These are phyloP conservation scores for Barbatosphaeria neglecta DNA, from an alignment of 495 filamentous ascomycete genomes.

Conservation along the genomic window DNA sequence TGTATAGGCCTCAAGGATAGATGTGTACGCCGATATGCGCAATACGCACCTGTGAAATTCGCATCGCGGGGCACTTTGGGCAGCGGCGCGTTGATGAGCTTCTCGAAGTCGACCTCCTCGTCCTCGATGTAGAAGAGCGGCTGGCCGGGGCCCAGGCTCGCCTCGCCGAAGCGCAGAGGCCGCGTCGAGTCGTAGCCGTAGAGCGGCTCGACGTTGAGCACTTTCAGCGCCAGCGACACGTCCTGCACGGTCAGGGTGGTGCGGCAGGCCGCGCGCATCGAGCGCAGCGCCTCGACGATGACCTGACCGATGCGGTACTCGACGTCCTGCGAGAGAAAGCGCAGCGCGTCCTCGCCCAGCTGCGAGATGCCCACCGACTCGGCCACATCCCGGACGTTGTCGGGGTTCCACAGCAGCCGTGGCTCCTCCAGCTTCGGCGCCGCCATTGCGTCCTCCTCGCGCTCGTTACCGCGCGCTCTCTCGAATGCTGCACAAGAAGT, in stretches of 20 bases:
- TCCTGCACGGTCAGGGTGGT: slow-evolving; percentile 78
- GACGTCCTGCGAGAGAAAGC: slow-evolving; percentile 80
- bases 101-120: slow-evolving; percentile 97
- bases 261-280: slow-evolving; percentile 81
- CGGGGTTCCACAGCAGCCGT: slow-evolving; percentile 76
- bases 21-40: background rate
- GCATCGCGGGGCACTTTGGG: slow-evolving; percentile 93
- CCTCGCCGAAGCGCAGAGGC: slow-evolving; percentile 83
- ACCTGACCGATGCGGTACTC: slow-evolving; percentile 90
- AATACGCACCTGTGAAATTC: slow-evolving; percentile 64
- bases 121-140: slow-evolving; percentile 96
- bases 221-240: slow-evolving; percentile 66
- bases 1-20: background rate
- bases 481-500: too few relatives aligned
- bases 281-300: slow-evolving; percentile 82
- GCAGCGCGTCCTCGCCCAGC: slow-evolving; percentile 69
- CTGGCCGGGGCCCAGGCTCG: slow-evolving; percentile 85
- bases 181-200: slow-evolving; percentile 90
- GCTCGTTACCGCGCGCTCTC: too few relatives aligned
- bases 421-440: slow-evolving; percentile 1
- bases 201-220: slow-evolving; percentile 84
- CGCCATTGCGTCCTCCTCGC: background rate
- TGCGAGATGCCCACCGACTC: slow-evolving; percentile 82
- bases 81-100: slow-evolving; percentile 88
- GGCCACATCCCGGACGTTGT: slow-evolving; percentile 88